These are phyloP conservation scores for Fagopyrum tataricum DNA, from an alignment of 148 eudicot species.

Conservation along the genomic window DNA sequence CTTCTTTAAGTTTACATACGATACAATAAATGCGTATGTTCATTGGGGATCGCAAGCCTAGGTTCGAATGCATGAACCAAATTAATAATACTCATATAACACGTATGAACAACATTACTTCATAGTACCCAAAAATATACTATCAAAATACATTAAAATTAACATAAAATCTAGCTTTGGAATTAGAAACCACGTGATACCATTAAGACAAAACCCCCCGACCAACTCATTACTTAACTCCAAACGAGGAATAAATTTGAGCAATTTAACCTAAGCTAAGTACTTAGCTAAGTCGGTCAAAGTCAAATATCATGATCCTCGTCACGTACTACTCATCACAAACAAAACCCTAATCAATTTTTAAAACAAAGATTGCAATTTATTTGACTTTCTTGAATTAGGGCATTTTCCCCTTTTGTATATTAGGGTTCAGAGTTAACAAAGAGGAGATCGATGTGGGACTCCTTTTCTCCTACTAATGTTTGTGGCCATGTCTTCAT, in stretches of 20 bases:
- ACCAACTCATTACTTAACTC: slow-evolving; percentile 70
- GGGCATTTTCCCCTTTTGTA: background rate
- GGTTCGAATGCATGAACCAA: slow-evolving; percentile 28
- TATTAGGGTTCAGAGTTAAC: slow-evolving; percentile 24
- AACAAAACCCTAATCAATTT: slow-evolving; percentile 4
- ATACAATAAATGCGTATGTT: background rate
- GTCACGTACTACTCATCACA: slow-evolving; percentile 8
- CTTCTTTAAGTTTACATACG: background rate
- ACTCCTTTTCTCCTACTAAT: slow-evolving; percentile 91
- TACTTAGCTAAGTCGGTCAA: slow-evolving; percentile 11
- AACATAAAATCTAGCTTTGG: slow-evolving; percentile 31
- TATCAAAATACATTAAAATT: background rate
- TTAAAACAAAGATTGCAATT: background rate
- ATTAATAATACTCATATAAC: slow-evolving; percentile 11
- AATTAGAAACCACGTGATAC: slow-evolving; percentile 93
- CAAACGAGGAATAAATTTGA: slow-evolving; percentile 23
- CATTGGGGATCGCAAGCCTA: slow-evolving; percentile 1
- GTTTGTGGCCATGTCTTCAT: slow-evolving; percentile 89
- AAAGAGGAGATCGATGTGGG: slow-evolving; percentile 90
- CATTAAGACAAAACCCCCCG: slow-evolving; percentile 92
- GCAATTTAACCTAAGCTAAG: slow-evolving; percentile 2
- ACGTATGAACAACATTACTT: slow-evolving; percentile 6
- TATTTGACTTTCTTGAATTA: background rate
- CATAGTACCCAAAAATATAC: background rate
- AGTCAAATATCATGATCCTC: slow-evolving; percentile 11